Evolutionary conservation across 441 rosid species (phyloP).

Genomic region (Erysimum cheiri): DNA sequence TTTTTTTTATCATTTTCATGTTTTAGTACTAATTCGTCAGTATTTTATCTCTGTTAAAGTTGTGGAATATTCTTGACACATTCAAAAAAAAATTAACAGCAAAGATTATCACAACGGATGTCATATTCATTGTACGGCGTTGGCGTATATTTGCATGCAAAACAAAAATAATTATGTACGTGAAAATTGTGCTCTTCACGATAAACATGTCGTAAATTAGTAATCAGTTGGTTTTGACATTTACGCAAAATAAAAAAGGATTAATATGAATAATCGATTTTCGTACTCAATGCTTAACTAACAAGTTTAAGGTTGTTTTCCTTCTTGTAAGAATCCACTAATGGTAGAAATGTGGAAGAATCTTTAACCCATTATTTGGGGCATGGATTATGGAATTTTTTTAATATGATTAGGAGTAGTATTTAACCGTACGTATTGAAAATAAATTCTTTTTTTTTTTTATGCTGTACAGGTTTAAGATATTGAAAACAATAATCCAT

Average conservation of each 20-base stretch:
- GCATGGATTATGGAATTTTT: slow-evolving; percentile 3
- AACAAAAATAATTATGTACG: not conserved
- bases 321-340: slow-evolving; percentile 1
- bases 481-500: not conserved
- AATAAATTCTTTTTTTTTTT: no score
- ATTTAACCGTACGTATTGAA: not conserved
- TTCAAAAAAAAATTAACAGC: not conserved
- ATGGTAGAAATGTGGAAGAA: slow-evolving; percentile 24
- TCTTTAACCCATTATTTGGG: not conserved
- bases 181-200: slow-evolving; percentile 20
- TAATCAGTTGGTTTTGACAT: slow-evolving; percentile 18
- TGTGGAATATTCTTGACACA: not conserved
- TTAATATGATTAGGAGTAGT: not conserved
- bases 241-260: slow-evolving; percentile 35
- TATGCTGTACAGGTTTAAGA: not conserved
- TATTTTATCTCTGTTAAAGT: not conserved
- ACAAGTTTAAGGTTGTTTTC: slow-evolving; percentile 30
- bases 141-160: not conserved
- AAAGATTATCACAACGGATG: not conserved
- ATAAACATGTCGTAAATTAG: not conserved
- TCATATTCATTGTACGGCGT: not conserved
- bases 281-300: slow-evolving; percentile 34
- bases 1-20: not conserved
- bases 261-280: not conserved
- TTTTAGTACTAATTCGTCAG: not conserved